Evolutionary conservation across 148 eudicot genomes (phyloP).

Genomic region (Arctostaphylos glauca): DNA sequence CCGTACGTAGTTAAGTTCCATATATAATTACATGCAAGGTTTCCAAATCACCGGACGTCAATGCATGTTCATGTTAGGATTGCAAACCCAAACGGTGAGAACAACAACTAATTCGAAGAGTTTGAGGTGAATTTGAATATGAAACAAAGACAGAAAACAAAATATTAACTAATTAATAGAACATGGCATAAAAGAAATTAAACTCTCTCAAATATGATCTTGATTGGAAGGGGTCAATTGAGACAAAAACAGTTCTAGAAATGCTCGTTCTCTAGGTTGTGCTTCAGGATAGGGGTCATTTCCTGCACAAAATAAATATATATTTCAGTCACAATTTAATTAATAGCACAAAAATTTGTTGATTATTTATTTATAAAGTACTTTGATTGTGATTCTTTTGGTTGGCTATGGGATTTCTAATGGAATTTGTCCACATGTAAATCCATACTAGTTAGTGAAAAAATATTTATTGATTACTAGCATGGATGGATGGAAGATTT

Average conservation of each 20-base stretch:
- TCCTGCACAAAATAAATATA: slow-evolving; percentile 15
- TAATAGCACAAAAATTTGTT: too few species aligned
- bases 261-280: slow-evolving; percentile 34
- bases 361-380: too few species aligned
- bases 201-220: background rate
- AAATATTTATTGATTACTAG: too few species aligned
- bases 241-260: slow-evolving; percentile 30
- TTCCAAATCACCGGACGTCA: background rate
- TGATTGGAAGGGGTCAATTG: slow-evolving; percentile 21
- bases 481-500: too few species aligned
- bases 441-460: too few species aligned
- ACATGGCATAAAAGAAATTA: background rate
- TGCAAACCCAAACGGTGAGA: too few species aligned
- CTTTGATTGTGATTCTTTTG: too few species aligned
- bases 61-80: background rate
- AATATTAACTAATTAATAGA: background rate
- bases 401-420: too few species aligned
- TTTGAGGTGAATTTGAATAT: background rate
- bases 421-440: too few species aligned
- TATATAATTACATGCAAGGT: background rate
- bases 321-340: too few species aligned
- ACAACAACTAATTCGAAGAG: too few species aligned
- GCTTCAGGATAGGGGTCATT: slow-evolving; percentile 17
- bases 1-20: too few species aligned
- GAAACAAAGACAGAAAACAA: background rate